Base-by-base conservation (phyloP, 352 stramenopile genomes). In the Lagenidium sp. region DNA sequence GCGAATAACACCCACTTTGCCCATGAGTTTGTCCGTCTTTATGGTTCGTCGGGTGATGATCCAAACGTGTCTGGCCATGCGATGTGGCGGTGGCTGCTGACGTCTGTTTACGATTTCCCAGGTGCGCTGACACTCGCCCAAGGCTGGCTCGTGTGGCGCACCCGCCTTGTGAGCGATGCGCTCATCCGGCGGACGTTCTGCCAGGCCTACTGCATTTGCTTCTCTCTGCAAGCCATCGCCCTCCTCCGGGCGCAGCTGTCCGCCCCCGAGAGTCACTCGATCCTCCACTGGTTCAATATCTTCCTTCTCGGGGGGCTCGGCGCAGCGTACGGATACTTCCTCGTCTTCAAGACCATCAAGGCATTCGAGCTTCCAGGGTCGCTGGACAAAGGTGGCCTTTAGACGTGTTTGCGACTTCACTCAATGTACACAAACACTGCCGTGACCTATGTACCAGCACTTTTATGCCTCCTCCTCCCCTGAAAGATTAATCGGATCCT, bases 311-410 rank as follows among this genome's bases (percentile, higher is more conserved):
- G 55, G 13, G 69, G 56, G 10, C 61, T 93, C 0, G 77, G 77
- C 24, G 63, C 53, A 12, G 71, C 67, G 8, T 93, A 93, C 55
- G 77, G 81, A 46, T 90, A 90, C 59, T 90, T 93, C 43, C 65
- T 93, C 24, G 47, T 74, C 29, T 90, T 88, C 63, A 89, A 86
- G 69, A 86, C 81, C 44, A 89, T 90, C 57, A 93, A 93, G 59
- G 77, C 76, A 20, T 93, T 93, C 39, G 81, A 93, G 49, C 58
- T 93, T 20, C 81, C 81, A 18, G 73, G 68, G 38, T 63, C 69
- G n/a, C n/a, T n/a, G n/a, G n/a, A n/a, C n/a, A n/a, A n/a, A n/a
- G n/a, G n/a, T n/a, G n/a, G n/a, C n/a, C n/a, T n/a, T n/a, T n/a
- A n/a, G n/a, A n/a, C n/a, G n/a, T n/a, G n/a, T n/a, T n/a, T n/a